Evolutionary conservation across 2,329 filamentous ascomycete species (phyloP).

Genomic region (Scleromitrula shiraiana): DNA sequence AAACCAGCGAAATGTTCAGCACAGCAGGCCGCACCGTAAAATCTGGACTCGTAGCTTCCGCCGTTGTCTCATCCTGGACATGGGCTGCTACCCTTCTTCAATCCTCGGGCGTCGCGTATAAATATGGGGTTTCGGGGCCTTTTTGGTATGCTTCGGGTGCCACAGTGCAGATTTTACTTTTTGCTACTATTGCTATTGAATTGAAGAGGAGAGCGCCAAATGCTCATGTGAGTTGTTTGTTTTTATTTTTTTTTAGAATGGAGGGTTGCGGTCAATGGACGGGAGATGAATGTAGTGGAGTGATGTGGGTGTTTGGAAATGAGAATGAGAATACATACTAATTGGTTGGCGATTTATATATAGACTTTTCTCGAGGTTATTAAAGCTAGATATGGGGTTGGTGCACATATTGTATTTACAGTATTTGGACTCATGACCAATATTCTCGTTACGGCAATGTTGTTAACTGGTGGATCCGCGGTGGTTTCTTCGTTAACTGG

Average conservation of each 20-base stretch:
- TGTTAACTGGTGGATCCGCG: constrained; percentile 75
- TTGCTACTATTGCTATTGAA: constrained; percentile 85
- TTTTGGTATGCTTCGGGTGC: constrained; percentile 65
- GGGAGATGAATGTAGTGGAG: too few relatives aligned
- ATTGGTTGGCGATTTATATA: too few relatives aligned
- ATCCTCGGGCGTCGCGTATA: constrained; percentile 73
- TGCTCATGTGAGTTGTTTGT: constrained; percentile 47
- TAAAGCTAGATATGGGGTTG: constrained; percentile 66
- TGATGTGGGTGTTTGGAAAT: neutral
- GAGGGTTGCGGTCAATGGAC: too few relatives aligned
- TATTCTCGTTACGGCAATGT: constrained; percentile 80
- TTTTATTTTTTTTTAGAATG: neutral
- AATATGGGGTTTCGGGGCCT: constrained; percentile 61
- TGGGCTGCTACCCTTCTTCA: constrained; percentile 83
- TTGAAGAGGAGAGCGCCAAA: constrained; percentile 81
- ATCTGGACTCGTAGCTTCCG: constrained; percentile 77
- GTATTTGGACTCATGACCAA: constrained; percentile 78
- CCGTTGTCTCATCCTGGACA: constrained; percentile 90
- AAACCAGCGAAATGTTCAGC: constrained; percentile 89
- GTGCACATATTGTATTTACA: constrained; percentile 71
- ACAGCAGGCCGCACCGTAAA: constrained; percentile 85
- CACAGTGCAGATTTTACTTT: constrained; percentile 80
- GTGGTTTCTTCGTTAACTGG: constrained; percentile 66
- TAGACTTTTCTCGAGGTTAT: constrained; percentile 72
- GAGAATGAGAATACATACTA: neutral